Base-by-base conservation (phyloP, 306 rosid genomes). In the Sindora glabra region DNA sequence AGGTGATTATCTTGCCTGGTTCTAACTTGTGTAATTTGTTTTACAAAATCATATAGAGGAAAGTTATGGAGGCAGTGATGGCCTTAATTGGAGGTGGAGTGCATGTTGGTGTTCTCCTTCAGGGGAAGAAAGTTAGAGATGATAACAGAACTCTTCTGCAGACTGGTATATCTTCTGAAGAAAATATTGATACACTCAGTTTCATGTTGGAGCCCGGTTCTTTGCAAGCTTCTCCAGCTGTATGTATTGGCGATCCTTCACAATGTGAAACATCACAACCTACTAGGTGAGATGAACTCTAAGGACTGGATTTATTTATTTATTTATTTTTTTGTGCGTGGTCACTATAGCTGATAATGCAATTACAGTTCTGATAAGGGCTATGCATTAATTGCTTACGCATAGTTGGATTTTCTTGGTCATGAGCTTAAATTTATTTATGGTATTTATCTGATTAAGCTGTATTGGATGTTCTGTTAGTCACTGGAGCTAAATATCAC, bases 121-220 rank as follows among this genome's bases (percentile, higher is more conserved):
- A 86, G 50, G 98, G 96, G 65, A 78, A 81, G 71, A 92, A 76
- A 59, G 71, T 92, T 54, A 75, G 81, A 67, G 96, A 92, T 62
- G 98, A 92, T 65, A 48, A 70, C 59, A 76, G 72, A 74, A 92
- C 95, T 48, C 86, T 92, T 34, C 59, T 59, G 51, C 98, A 92
- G 79, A 83, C 89, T 2, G 96, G 96, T 49, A 67, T 92, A 33
- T 81, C 90, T 26, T 62, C 78, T 71, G 79, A 92, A 76, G 90
- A 88, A 72, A 86, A 80, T 75, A 38, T 83, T 44, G 90, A 78
- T 70, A 65, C 75, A 25, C 83, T 92, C 3, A 82, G 85, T 65
- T 92, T 92, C 69, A 65, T 75, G 10, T 63, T 92, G 79, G 96
- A 92, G 82, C 94, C 94, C 29, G 76, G 46, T 65, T 74, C 74